Base-by-base conservation (phyloP, 2,329 filamentous ascomycete genomes). In the Colletotrichum kahawae region DNA sequence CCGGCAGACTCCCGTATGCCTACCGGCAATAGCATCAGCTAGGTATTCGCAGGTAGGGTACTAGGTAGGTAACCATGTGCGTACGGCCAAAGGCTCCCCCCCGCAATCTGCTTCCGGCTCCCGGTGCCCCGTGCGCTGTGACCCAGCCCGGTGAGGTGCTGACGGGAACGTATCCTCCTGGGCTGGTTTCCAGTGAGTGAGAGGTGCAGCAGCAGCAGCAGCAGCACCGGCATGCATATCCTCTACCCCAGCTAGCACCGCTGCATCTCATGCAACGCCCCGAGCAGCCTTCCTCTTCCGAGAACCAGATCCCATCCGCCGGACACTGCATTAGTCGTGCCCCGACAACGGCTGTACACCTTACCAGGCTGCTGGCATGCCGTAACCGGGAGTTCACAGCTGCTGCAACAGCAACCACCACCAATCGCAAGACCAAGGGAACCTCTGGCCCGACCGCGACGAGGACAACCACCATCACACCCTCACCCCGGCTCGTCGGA, bases 401-500 rank as follows among this genome's bases (percentile, higher is more conserved):
- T 38, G 62, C 31, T 48, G 33, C 65, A 56, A 34, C 51, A 29
- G 56, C 56, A 34, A 34, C 57, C 7, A 62, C 31, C 31, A n/a
- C 56, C 27, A n/a, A 34, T 31, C 8, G 38, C 57, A 36, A 34
- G 57, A 31, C 31, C 10, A 31, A 62, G 21, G 67, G 68, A 43
- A 71, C 68, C 33, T 71, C 72, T 67, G 43, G 68, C 5, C 62
- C 72, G 43, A 71, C 54, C 68, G 62, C 62, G 33, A 62, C 68
- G 31, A 70, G 29, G 62, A 33, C 59, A 13, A 56, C 38, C 48
- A 29, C 57, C 66, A 18, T 57, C 71, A 62, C 54, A 70, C 71
- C 67, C 43, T 64, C 33, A 27, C 51, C 48, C 51, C 67, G 21
- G 67, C 54, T 34, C n/a, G 34, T 65, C 71, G 71, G 48, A 70